These are phyloP conservation scores for Gaultheria prostrata DNA, from an alignment of 148 eudicot genomes.

Conservation along the genomic window DNA sequence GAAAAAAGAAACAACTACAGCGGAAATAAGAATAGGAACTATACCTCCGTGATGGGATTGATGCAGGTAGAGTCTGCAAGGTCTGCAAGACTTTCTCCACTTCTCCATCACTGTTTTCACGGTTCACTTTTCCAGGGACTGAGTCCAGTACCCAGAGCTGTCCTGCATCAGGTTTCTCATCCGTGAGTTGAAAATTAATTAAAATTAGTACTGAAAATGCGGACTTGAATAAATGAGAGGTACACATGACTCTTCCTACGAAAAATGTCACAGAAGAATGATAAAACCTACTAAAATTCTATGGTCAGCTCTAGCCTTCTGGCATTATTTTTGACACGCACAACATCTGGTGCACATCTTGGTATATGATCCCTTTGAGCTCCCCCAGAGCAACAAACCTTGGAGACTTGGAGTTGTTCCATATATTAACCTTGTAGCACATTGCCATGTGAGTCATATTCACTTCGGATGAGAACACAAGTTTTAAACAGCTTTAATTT, in stretches of 20 bases:
- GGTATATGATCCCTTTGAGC: background rate
- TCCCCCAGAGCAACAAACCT: background rate
- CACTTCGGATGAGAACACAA: background rate
- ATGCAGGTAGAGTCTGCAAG: constrained; percentile 72
- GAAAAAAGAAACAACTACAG: background rate
- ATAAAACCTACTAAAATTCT: background rate
- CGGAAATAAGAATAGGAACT: background rate
- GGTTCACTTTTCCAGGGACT: constrained; percentile 74
- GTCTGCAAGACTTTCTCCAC: constrained; percentile 93
- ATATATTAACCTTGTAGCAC: background rate
- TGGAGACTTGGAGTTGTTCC: constrained; percentile 5
- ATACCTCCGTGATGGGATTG: constrained; percentile 80
- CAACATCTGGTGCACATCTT: background rate
- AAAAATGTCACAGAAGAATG: background rate
- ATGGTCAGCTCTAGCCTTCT: background rate
- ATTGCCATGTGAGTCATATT: background rate
- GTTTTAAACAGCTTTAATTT: background rate
- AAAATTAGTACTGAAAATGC: background rate
- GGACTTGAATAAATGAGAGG: background rate
- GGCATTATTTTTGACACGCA: background rate
- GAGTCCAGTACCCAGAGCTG: constrained; percentile 99
- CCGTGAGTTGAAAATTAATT: constrained; percentile 11
- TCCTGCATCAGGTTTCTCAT: constrained; percentile 59
- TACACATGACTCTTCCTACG: background rate
- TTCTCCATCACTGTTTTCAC: constrained; percentile 66